These are phyloP conservation scores for Tetrapisispora nanseiensis DNA, from an alignment of 805 yeast genomes.

Conservation along the genomic window DNA sequence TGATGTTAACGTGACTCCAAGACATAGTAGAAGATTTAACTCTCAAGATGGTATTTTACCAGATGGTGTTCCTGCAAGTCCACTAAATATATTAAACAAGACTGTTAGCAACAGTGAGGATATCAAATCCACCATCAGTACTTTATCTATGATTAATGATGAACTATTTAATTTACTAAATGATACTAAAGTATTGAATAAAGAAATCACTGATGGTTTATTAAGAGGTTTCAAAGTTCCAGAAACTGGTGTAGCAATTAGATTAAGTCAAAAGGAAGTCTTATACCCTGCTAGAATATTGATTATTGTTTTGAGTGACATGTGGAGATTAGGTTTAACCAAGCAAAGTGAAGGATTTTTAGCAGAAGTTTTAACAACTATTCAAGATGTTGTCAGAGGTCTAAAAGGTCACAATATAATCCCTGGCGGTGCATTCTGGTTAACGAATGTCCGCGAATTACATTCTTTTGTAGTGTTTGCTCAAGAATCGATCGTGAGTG, in stretches of 20 bases:
- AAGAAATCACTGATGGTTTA: constrained; percentile 79
- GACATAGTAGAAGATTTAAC: constrained; percentile 28
- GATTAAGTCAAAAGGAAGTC: constrained; percentile 78
- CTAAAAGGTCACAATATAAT: constrained; percentile 79
- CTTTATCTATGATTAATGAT: constrained; percentile 63
- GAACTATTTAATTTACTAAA: constrained; percentile 63
- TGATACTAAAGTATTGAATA: constrained; percentile 62
- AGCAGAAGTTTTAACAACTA: constrained; percentile 78
- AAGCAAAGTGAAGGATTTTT: constrained; percentile 84
- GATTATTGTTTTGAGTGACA: constrained; percentile 83
- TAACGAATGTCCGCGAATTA: constrained; percentile 90
- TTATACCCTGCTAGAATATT: constrained; percentile 93
- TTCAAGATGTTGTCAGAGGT: constrained; percentile 73
- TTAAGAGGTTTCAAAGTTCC: constrained; percentile 81
- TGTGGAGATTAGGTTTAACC: constrained; percentile 96
- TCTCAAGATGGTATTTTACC: constrained; percentile 6
- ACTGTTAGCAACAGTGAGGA: constrained; percentile 11
- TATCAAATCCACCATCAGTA: constrained; percentile 32
- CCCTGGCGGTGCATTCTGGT: constrained; percentile 94
- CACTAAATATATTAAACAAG: constrained; percentile 11
- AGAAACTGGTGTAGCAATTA: constrained; percentile 73
- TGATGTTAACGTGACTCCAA: constrained; percentile 24
- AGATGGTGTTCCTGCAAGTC: constrained; percentile 15
- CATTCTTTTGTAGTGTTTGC: constrained; percentile 92
- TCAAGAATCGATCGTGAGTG: constrained; percentile 79